These are phyloP conservation scores for Circinella umbellata DNA, from an alignment of 371 early-diverging fungal species.

Conservation along the genomic window DNA sequence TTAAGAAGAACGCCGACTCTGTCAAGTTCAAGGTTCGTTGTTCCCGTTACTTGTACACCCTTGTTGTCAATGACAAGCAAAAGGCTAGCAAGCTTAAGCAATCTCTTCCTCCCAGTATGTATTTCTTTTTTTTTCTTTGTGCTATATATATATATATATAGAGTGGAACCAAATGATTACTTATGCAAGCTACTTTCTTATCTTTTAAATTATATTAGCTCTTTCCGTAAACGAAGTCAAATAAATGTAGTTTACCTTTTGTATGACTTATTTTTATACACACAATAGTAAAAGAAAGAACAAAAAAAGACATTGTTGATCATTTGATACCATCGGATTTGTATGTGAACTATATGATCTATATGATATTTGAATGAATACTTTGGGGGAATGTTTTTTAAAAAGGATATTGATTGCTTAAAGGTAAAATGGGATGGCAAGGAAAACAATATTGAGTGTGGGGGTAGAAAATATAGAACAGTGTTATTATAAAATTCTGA, in stretches of 20 bases:
- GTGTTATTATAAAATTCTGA: no score
- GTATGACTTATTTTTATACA: not conserved
- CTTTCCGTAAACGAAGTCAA: slow-evolving; percentile 20
- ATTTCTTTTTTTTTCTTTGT: not conserved
- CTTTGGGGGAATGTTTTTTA: no score
- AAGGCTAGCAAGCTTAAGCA: slow-evolving; percentile 97
- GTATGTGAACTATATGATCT: not conserved
- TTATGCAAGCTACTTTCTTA: not conserved
- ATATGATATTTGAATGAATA: no score
- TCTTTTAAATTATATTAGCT: slow-evolving; percentile 5
- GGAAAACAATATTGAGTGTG: no score
- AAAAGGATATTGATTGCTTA: no score
- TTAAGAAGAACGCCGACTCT: slow-evolving; percentile 96
- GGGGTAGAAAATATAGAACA: no score
- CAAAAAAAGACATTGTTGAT: slow-evolving; percentile 5
- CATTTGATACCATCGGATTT: slow-evolving; percentile 1
- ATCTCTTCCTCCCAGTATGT: slow-evolving; percentile 86
- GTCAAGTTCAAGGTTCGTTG: slow-evolving; percentile 99
- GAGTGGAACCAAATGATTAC: not conserved
- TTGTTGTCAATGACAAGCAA: slow-evolving; percentile 92
- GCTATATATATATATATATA: not conserved
- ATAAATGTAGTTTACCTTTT: not conserved
- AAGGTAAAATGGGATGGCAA: no score
- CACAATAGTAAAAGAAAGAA: not conserved
- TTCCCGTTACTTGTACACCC: slow-evolving; percentile 97